Evolutionary conservation across 2,329 filamentous ascomycete species (phyloP).

Genomic region (Periconia sp.): DNA sequence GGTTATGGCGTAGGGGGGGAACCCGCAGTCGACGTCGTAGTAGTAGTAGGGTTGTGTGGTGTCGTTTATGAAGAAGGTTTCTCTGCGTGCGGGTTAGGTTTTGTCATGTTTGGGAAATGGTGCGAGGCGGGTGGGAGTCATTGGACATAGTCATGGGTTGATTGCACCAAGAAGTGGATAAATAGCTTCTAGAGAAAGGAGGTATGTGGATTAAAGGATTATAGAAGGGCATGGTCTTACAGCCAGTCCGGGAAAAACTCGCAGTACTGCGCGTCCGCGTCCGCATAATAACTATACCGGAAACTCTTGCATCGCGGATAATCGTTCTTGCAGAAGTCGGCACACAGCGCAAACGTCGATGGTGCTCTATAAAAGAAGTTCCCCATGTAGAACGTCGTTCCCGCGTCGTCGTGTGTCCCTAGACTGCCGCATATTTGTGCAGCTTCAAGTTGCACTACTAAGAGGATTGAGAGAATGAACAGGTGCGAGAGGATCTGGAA

Average conservation of each 20-base stretch:
- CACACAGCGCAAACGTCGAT: conserved; percentile 20
- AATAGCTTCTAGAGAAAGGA: no score
- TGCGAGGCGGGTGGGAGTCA: neutral
- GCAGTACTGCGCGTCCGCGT: conserved; percentile 23
- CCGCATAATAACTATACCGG: conserved; percentile 19
- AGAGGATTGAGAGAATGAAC: neutral
- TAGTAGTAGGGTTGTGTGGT: conserved; percentile 17
- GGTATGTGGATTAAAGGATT: neutral
- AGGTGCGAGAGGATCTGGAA: neutral
- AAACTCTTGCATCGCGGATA: conserved; percentile 15
- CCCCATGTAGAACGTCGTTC: conserved; percentile 20
- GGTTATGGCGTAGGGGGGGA: conserved; percentile 11
- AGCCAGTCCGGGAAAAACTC: conserved; percentile 21
- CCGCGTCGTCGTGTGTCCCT: conserved; percentile 13
- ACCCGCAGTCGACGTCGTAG: conserved; percentile 19
- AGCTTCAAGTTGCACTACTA: neutral
- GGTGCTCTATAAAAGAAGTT: conserved; percentile 26
- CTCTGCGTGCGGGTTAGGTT: conserved; percentile 4
- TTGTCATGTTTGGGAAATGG: neutral
- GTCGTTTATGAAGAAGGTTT: conserved; percentile 14
- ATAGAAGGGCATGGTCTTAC: conserved; percentile 11
- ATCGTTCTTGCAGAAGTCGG: conserved; percentile 20
- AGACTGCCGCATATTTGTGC: conserved; percentile 13
- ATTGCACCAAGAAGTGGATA: neutral
- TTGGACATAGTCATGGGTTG: neutral